These are phyloP conservation scores for Pleomassaria siparia DNA, from an alignment of 2,329 filamentous ascomycete genomes.

Conservation along the genomic window DNA sequence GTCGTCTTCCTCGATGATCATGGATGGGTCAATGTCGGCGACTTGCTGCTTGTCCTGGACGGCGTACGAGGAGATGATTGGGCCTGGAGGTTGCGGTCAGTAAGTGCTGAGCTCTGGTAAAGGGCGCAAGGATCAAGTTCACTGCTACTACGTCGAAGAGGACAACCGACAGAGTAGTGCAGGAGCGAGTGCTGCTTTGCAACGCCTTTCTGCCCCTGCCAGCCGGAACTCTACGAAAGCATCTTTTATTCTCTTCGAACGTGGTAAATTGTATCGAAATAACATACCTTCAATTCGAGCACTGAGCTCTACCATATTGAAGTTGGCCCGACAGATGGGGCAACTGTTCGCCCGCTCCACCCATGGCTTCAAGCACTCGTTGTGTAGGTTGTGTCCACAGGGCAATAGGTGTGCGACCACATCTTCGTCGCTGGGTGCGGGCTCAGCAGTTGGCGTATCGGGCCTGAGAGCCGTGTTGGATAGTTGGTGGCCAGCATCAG, in stretches of 20 bases:
- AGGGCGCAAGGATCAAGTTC: no score
- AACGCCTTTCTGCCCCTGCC: no score
- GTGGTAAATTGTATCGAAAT: constrained; percentile 41
- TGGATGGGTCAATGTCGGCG: constrained; percentile 81
- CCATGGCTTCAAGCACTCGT: constrained; percentile 91
- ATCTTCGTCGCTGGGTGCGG: constrained; percentile 47
- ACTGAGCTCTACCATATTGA: constrained; percentile 87
- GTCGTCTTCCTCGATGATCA: constrained; percentile 68
- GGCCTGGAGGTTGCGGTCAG: constrained; percentile 44
- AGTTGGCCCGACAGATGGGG: constrained; percentile 89
- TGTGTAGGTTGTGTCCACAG: constrained; percentile 90
- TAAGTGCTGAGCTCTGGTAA: not conserved
- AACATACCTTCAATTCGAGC: constrained; percentile 72
- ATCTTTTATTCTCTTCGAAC: no score
- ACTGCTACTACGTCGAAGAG: no score
- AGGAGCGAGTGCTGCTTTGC: no score
- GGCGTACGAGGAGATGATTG: constrained; percentile 59
- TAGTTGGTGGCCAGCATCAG: constrained; percentile 21
- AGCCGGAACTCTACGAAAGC: no score
- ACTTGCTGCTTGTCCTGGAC: constrained; percentile 87
- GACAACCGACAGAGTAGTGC: no score
- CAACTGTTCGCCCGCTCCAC: constrained; percentile 96
- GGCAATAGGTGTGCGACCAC: constrained; percentile 65
- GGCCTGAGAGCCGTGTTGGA: constrained; percentile 13
- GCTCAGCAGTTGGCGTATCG: constrained; percentile 31